Percentiles rank a stretch among this genome's conserved stretches.
These are phyloP conservation scores for Spinacia oleracea DNA, from an alignment of 179 eudicot species.

Conservation along the genomic window DNA sequence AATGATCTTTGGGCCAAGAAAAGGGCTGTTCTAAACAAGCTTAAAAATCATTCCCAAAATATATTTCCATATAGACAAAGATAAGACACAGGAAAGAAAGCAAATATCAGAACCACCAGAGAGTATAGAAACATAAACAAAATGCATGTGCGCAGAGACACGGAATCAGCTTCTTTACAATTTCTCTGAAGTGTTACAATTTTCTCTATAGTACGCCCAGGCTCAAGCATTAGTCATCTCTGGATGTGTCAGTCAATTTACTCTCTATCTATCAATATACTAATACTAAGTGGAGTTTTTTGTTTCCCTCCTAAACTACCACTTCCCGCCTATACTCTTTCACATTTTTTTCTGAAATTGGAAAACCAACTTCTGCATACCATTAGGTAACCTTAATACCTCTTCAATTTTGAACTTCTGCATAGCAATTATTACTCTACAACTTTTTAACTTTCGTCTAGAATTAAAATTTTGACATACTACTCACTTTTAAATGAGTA, in stretches of 20 bases:
- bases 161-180: not conserved
- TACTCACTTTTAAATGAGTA: too few relatives aligned
- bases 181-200: not conserved
- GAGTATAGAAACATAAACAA: not conserved
- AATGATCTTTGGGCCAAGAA: not conserved
- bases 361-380: too few relatives aligned
- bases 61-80: not conserved
- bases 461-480: too few relatives aligned
- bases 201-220: not conserved
- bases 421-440: too few relatives aligned
- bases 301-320: too few relatives aligned
- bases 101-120: not conserved
- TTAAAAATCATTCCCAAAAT: not conserved
- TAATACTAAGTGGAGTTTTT: too few relatives aligned
- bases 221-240: not conserved
- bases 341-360: too few relatives aligned
- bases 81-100: not conserved
- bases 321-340: too few relatives aligned
- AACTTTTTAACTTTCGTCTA: too few relatives aligned
- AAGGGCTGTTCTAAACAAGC: not conserved
- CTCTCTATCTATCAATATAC: too few relatives aligned
- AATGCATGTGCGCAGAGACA: not conserved
- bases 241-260: not conserved
- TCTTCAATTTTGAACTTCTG: too few relatives aligned
- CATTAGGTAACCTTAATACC: too few relatives aligned